These are phyloP conservation scores for Leccinum imitatum DNA, from an alignment of 768 basidiomycete species.

Conservation along the genomic window DNA sequence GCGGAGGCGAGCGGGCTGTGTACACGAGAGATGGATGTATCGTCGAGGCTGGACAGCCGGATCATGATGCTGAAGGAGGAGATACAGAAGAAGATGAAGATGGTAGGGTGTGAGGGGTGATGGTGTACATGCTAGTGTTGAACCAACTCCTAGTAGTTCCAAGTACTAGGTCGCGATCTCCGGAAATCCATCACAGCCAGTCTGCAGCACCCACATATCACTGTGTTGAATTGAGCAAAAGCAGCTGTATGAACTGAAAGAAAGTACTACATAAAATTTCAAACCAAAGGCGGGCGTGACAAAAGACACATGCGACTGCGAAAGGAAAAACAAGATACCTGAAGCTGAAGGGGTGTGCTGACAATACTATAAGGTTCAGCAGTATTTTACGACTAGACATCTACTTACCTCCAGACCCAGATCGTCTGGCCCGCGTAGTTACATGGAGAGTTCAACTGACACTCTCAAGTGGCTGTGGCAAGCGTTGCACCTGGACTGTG, in stretches of 20 bases:
- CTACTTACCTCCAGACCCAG: too few relatives aligned
- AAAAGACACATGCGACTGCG: constrained; percentile 3
- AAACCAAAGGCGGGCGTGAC: constrained; percentile 2
- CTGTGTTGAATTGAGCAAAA: too few relatives aligned
- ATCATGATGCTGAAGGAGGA: constrained; percentile 70
- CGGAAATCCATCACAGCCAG: too few relatives aligned
- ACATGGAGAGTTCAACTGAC: too few relatives aligned
- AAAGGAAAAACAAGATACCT: constrained; percentile 43
- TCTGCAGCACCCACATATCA: too few relatives aligned
- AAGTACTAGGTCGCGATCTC: too few relatives aligned
- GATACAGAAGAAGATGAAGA: constrained; percentile 60
- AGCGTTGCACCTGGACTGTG: too few relatives aligned
- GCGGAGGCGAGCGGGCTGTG: constrained; percentile 48
- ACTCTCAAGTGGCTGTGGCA: too few relatives aligned
- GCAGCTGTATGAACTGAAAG: too few relatives aligned
- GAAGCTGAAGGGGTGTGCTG: constrained; percentile 95
- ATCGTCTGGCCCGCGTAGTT: too few relatives aligned
- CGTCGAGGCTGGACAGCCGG: constrained; percentile 55
- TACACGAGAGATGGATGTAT: constrained; percentile 58
- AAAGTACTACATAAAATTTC: constrained; percentile 54
- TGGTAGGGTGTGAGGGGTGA: constrained; percentile 31
- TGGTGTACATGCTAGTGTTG: neutral
- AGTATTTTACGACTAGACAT: too few relatives aligned
- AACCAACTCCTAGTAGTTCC: too few relatives aligned
- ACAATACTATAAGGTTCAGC: constrained; percentile 24